These are phyloP conservation scores for Pogostemon cablin DNA, from an alignment of 257 asterid genomes.

Conservation along the genomic window DNA sequence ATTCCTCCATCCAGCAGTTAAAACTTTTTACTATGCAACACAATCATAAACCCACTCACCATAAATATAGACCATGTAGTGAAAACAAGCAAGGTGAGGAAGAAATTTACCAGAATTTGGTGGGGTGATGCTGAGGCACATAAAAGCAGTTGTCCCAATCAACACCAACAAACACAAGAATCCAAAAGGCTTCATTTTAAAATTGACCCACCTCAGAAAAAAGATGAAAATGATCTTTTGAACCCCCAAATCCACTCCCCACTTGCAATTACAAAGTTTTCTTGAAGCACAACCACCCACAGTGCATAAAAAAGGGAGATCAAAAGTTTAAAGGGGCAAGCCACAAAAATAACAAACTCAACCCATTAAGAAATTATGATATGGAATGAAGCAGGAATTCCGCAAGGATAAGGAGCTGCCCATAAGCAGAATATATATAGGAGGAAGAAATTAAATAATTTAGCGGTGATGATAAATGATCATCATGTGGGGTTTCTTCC, in stretches of 20 bases:
- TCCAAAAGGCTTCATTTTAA: constrained; percentile 42
- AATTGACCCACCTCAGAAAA: constrained; percentile 5
- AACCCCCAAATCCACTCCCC: not conserved
- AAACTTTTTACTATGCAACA: constrained; percentile 9
- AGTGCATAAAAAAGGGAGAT: not conserved
- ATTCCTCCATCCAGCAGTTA: constrained; percentile 3
- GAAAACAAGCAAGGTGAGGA: not conserved
- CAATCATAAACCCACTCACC: not conserved
- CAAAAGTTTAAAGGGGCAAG: constrained; percentile 12
- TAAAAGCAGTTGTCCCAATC: constrained; percentile 39
- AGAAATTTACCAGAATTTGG: constrained; percentile 39
- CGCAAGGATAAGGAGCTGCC: constrained; percentile 45
- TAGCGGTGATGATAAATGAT: constrained; percentile 30
- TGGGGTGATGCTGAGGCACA: constrained; percentile 31
- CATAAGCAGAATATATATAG: constrained; percentile 6
- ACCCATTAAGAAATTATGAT: constrained; percentile 25
- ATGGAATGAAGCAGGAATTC: constrained; percentile 27
- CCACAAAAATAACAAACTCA: constrained; percentile 37
- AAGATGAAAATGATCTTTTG: not conserved
- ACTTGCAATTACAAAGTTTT: not conserved
- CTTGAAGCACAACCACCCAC: not conserved
- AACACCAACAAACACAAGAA: constrained; percentile 42
- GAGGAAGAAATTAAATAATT: not conserved
- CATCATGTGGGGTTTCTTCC: constrained; percentile 36
- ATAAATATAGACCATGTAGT: not conserved